phyloP scores from a whole-genome alignment of 306 rosid genomes.

The Castanea crenata region DNA sequence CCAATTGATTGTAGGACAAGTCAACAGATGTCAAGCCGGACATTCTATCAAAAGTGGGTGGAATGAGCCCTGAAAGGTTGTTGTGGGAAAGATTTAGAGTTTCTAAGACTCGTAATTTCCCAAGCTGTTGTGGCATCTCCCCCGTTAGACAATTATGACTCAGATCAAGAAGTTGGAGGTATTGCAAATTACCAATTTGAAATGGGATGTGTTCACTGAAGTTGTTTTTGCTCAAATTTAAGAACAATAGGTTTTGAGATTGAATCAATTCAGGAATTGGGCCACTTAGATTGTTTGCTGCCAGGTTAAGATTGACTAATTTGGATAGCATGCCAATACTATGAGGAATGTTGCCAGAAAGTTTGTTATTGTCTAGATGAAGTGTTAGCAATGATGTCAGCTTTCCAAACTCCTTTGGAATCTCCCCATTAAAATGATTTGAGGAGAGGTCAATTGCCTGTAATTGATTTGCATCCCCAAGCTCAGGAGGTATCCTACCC shows the following conservation, averaged over 20 bases:
- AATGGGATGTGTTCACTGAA: constrained; percentile 19
- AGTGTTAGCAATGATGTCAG: too few relatives aligned
- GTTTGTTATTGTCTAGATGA: constrained; percentile 6
- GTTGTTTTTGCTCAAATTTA: constrained; percentile 29
- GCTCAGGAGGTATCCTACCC: too few relatives aligned
- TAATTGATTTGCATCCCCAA: too few relatives aligned
- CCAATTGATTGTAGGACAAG: constrained; percentile 28
- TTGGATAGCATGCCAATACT: constrained; percentile 14
- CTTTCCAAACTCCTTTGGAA: too few relatives aligned
- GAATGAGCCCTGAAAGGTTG: constrained; percentile 18
- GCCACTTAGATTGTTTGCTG: constrained; percentile 27
- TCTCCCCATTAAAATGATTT: too few relatives aligned
- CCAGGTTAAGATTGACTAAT: constrained; percentile 9
- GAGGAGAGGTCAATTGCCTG: too few relatives aligned
- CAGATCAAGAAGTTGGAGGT: constrained; percentile 28
- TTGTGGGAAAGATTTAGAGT: constrained; percentile 33
- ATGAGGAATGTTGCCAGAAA: constrained; percentile 32
- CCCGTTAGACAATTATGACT: constrained; percentile 28
- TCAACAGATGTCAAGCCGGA: constrained; percentile 26
- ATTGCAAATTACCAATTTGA: constrained; percentile 24
- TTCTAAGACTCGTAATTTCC: constrained; percentile 8
- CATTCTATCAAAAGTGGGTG: constrained; percentile 10
- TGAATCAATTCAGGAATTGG: constrained; percentile 25
- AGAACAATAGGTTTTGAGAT: constrained; percentile 7
- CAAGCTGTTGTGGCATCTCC: constrained; percentile 15